Conservation (phyloP, 345 rosid species). For the Alliaria petiolata region DNA sequence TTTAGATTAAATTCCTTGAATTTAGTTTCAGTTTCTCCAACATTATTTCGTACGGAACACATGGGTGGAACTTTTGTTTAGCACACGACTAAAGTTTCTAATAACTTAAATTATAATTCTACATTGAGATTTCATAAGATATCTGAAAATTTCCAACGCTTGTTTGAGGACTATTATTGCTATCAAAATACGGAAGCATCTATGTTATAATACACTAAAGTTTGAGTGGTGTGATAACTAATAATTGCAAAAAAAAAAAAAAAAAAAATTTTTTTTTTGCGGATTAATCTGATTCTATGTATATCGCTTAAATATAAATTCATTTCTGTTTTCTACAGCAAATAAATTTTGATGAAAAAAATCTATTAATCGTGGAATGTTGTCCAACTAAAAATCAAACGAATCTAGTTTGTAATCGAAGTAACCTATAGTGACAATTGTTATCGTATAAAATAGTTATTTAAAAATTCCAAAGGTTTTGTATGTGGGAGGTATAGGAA, state of each 20-base stretch:
- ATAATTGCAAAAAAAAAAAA: too few relatives aligned
- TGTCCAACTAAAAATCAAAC: neutral
- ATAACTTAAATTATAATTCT: neutral
- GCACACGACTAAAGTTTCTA: neutral
- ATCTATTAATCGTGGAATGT: too few relatives aligned
- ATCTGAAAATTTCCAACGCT: neutral
- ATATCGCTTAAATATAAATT: neutral
- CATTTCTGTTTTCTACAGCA: too few relatives aligned
- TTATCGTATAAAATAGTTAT: neutral
- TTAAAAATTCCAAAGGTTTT: neutral
- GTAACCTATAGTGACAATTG: neutral
- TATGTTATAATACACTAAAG: too few relatives aligned
- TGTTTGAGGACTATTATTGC: neutral
- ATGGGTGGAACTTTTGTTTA: constrained; percentile 8
- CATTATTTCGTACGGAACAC: constrained; percentile 12
- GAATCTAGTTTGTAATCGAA: neutral
- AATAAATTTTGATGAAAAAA: too few relatives aligned
- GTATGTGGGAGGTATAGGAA: constrained; percentile 4
- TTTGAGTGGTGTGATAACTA: neutral
- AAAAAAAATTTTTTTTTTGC: too few relatives aligned
- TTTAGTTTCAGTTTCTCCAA: neutral
- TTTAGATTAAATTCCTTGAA: constrained; percentile 8
- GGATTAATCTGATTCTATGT: neutral
- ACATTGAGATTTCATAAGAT: neutral
- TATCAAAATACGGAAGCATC: neutral